Conservation (phyloP, 2,329 filamentous ascomycete species). For the Phialophora tarda region DNA sequence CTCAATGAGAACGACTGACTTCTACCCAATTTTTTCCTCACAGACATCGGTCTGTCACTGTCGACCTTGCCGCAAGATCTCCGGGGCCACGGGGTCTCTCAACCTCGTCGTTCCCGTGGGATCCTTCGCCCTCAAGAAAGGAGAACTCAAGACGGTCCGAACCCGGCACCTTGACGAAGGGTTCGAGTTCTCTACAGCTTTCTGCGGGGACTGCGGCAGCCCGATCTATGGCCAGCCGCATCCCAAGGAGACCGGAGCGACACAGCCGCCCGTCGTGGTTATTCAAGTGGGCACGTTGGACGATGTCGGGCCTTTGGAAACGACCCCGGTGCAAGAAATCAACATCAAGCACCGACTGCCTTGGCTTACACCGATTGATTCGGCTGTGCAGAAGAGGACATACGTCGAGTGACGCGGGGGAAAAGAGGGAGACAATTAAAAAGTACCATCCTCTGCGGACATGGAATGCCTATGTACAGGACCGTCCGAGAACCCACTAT, state of each 20-base stretch:
- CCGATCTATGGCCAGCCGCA: conserved; percentile 20
- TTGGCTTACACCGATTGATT: conserved; percentile 9
- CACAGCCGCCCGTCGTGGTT: neutral
- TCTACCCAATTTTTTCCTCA: neutral
- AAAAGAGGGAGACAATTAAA: neutral
- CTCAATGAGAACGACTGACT: neutral
- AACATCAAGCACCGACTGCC: conserved; percentile 21
- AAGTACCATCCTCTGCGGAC: no score
- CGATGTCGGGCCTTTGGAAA: conserved; percentile 8
- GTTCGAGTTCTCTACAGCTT: conserved; percentile 17
- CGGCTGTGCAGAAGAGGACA: conserved; percentile 22
- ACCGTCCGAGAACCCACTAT: no score
- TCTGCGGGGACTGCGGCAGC: conserved; percentile 23
- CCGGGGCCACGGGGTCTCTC: conserved; percentile 13
- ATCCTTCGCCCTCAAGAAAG: conserved; percentile 9
- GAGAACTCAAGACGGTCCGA: conserved; percentile 7
- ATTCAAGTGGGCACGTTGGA: conserved; percentile 24
- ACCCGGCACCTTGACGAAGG: conserved; percentile 25
- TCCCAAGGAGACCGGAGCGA: neutral
- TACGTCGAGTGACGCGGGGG: neutral
- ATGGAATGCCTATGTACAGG: no score
- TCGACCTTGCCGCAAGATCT: conserved; percentile 24
- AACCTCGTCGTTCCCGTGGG: conserved; percentile 11
- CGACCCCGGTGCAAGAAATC: conserved; percentile 13
- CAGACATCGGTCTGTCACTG: conserved; percentile 24